Evolutionary conservation across 2,329 filamentous ascomycete genomes (phyloP).

Genomic region (Grosmannia clavigera): DNA sequence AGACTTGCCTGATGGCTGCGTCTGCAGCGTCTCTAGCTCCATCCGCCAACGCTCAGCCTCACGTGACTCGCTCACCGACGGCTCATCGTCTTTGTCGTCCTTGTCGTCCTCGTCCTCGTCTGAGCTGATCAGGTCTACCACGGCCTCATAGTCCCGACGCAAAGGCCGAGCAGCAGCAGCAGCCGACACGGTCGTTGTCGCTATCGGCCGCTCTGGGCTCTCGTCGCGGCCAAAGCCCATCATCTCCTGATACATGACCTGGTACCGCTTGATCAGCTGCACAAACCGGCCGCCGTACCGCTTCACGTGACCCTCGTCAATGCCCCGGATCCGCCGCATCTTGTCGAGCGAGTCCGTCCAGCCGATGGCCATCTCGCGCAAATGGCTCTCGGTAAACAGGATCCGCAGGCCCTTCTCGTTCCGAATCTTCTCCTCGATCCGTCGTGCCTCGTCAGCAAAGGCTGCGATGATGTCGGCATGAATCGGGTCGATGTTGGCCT

Average conservation of each 20-base stretch:
- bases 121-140: constrained; percentile 42
- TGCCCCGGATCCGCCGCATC: constrained; percentile 51
- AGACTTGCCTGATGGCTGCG: constrained; percentile 6
- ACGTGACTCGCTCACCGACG: constrained; percentile 5
- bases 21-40: constrained; percentile 17
- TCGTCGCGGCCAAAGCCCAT: constrained; percentile 22
- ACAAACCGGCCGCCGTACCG: constrained; percentile 50
- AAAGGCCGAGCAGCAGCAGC: constrained; percentile 1
- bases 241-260: constrained; percentile 36
- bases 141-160: constrained; percentile 20
- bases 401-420: constrained; percentile 44
- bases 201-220: neutral
- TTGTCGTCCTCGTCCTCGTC: constrained; percentile 8
- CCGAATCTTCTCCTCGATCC: constrained; percentile 47
- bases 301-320: constrained; percentile 49
- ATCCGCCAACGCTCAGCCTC: constrained; percentile 18
- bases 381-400: constrained; percentile 56
- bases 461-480: constrained; percentile 51
- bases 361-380: constrained; percentile 60
- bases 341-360: constrained; percentile 50
- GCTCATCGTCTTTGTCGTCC: constrained; percentile 16
- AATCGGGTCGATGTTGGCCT: constrained; percentile 21
- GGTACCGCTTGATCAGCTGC: constrained; percentile 38
- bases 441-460: constrained; percentile 53
- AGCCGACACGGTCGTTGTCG: neutral